Conservation (phyloP, 768 basidiomycete genomes). For the Amylocystis lapponica region DNA sequence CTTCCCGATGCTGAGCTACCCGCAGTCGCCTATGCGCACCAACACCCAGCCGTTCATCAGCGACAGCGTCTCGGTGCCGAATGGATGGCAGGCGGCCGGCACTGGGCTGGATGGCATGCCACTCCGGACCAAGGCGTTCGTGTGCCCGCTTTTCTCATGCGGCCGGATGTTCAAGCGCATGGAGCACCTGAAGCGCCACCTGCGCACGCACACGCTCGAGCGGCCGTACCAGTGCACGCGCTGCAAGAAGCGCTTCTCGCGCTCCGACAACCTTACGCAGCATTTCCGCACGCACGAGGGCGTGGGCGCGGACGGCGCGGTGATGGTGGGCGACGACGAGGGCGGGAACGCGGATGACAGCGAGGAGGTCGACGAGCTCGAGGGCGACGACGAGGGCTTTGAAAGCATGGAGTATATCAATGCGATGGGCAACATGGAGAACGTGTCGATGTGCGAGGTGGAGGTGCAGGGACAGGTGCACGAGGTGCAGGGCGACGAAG, state of each 20-base stretch:
- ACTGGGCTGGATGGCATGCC: not conserved
- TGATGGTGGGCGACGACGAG: slow-evolving; percentile 23
- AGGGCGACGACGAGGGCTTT: slow-evolving; percentile 14
- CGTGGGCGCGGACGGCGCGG: slow-evolving; percentile 27
- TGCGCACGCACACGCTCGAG: slow-evolving; percentile 88
- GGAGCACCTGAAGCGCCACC: slow-evolving; percentile 86
- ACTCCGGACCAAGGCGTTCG: slow-evolving; percentile 49
- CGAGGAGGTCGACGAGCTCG: slow-evolving; percentile 31
- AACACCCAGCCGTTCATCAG: slow-evolving; percentile 15
- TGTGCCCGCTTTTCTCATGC: slow-evolving; percentile 82
- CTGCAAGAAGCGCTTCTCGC: slow-evolving; percentile 79
- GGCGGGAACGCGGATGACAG: slow-evolving; percentile 27
- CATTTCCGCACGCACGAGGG: slow-evolving; percentile 76
- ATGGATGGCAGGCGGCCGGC: not conserved
- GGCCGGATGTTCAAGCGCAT: slow-evolving; percentile 84
- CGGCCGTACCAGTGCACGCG: slow-evolving; percentile 69
- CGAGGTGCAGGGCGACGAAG: slow-evolving; percentile 53
- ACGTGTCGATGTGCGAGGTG: slow-evolving; percentile 54
- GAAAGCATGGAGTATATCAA: slow-evolving; percentile 9
- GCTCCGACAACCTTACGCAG: slow-evolving; percentile 85
- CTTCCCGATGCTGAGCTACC: slow-evolving; percentile 13
- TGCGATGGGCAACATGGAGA: slow-evolving; percentile 25
- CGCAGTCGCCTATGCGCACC: slow-evolving; percentile 10
- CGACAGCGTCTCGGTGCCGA: not conserved
- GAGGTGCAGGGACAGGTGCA: slow-evolving; percentile 52